Conservation (phyloP, 2,329 filamentous ascomycete genomes). For the Colletotrichum simmondsii region DNA sequence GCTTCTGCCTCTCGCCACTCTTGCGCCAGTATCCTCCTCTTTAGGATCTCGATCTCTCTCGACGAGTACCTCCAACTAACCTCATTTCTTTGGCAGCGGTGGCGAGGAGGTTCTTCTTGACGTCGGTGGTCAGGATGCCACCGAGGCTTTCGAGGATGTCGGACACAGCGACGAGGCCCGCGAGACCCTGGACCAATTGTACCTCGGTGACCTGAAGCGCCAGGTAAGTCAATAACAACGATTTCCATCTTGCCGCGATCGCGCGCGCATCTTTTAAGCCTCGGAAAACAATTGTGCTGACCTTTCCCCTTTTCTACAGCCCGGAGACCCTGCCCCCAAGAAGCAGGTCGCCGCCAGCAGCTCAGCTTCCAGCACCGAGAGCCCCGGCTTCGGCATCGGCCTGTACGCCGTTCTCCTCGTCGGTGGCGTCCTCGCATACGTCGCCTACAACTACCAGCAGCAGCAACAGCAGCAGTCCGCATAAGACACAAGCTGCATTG, state of each 20-base stretch:
- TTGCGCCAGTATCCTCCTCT: background rate
- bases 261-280: slow-evolving; percentile 11
- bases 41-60: background rate
- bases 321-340: slow-evolving; percentile 83
- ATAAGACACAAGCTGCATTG: slow-evolving; percentile 11
- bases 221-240: slow-evolving; percentile 64
- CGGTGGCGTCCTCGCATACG: slow-evolving; percentile 81
- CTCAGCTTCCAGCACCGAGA: slow-evolving; percentile 58
- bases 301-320: slow-evolving; percentile 54
- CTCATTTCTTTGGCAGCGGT: slow-evolving; percentile 69
- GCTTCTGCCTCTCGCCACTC: slow-evolving; percentile 19
- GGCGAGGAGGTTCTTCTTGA: slow-evolving; percentile 98
- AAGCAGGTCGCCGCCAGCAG: slow-evolving; percentile 61
- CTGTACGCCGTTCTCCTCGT: slow-evolving; percentile 85
- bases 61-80: slow-evolving; percentile 5
- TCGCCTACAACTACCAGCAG: slow-evolving; percentile 88
- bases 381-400: slow-evolving; percentile 76
- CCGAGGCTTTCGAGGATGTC: slow-evolving; percentile 98
- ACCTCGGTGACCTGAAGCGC: slow-evolving; percentile 83
- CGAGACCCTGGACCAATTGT: slow-evolving; percentile 85
- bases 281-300: slow-evolving; percentile 37
- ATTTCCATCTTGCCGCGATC: background rate
- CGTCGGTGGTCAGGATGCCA: slow-evolving; percentile 93
- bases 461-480: slow-evolving; percentile 53
- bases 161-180: slow-evolving; percentile 98